Evolutionary conservation across 2,329 filamentous ascomycete genomes (phyloP), one percentile per base, ranked within the genome.

Genomic region (Neofusicoccum umdonicola): DNA sequence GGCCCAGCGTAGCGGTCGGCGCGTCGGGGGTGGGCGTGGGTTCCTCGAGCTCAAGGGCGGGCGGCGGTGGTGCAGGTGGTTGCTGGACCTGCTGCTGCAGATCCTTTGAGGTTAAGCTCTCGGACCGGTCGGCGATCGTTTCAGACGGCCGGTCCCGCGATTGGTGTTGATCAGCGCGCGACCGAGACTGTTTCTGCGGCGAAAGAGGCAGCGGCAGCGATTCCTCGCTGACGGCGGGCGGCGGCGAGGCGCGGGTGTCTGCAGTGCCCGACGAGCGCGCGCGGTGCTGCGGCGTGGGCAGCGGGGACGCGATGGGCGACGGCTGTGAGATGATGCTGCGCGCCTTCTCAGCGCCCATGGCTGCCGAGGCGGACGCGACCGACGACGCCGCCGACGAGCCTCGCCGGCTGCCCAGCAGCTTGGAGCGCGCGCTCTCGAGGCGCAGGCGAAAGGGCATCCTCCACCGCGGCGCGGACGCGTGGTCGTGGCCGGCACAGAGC

Each of bases 11-110:
- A 34, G 69, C 66, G n/a, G 71, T 62, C 34, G 69, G 69, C 54
- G 73, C 67, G 17, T 70, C 65, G 34, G 69, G 69, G 58, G 73
- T 66, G 51, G 76, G 76, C 58, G 75, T 76, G 48, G 76, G 75
- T 58, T 71, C 71, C 68, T 78, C 71, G 62, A 78, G 66, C 4
- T 70, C 73, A 65, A 77, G 64, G 39, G 64, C 62, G 17, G 73
- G 37, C 37, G 37, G 64, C 66, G 58, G 56, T 56, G 71, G 54
- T 65, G 44, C 17, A 35, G 54, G 51, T 57, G 27, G 68, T 64
- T 63, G 61, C 35, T 63, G 50, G 50, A 60, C 66, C 13, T 65
- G 27, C 35, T 68, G 65, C 22, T 68, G 69, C 50, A 66, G 69
- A 69, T 71, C 68, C 51, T 66, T 68, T 47, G 68, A 68, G 12